Evolutionary conservation across 306 rosid genomes (phyloP), one percentile per base, ranked within the genome.

Genomic region (Echinosophora koreensis): DNA sequence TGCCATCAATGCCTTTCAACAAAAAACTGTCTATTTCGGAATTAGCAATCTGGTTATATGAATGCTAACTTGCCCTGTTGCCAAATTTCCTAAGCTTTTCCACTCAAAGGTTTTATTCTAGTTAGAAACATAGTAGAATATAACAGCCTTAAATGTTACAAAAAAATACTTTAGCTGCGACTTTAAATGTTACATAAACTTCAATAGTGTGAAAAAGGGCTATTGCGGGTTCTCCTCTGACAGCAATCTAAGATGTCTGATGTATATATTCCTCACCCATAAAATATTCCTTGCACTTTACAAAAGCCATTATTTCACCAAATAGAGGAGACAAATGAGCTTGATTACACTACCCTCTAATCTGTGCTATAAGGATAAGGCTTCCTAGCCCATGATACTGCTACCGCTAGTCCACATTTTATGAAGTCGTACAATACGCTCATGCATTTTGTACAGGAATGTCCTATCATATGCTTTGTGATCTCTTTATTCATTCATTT

Each of bases 1-100:
- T 56, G 89, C 86, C 50, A 82, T 88, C 28, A 90, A 90, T 76
- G 89, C 89, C 13, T 85, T 85, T 55, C 85, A 81, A 11, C 86
- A 88, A 50, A 78, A 80, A 73, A 85, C 86, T 41, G 32, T 87
- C 59, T 88, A 85, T 85, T 88, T 90, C 60, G 89, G 87, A 58
- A 67, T 90, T 80, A 84, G 84, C 58, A 84, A 86, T 69, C 73
- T 82, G 32, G 61, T 80, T 37, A 37, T 80, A 22, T 90, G 81
- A 89, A 73, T 27, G 47, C 64, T 64, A 14, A 54, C 44, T 28
- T 17, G 30, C 14, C 39, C 32, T 62, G 17, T 41, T 39, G 63
- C 65, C 64, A 57, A 35, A 47, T 41, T 39, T 39, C 13, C 42
- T 3, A 6, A 14, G n/a, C 54, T 71, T 71, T 39, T 71, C 52